Base-by-base conservation (phyloP, 2,329 filamentous ascomycete species). In the Lithohypha guttulata region DNA sequence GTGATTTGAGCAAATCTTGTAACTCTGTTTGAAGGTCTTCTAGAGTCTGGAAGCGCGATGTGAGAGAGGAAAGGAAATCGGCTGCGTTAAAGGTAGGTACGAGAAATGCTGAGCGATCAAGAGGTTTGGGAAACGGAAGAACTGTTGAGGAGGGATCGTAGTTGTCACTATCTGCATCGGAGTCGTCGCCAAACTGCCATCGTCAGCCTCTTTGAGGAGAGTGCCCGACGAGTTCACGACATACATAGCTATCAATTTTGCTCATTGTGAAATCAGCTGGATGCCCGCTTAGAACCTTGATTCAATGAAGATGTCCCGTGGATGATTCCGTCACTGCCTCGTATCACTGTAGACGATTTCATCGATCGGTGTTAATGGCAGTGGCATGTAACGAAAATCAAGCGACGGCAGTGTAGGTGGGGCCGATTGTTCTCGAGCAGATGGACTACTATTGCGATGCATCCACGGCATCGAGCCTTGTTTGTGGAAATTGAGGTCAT, bases 11-110 rank as follows among this genome's bases (percentile, higher is more conserved):
- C 37, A 93, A 73, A 42, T 86, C 76, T 30, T 87, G 79, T 11
- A 98, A 70, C 55, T 98, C 93, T 4, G 79, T 66, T 23, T 89
- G 84, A 21, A 98, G 69, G 59, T 98, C 91, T 57, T 94, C 87
- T 33, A 98, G 82, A 0, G 89, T 95, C 60, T 98, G 91, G 59
- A 98, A 91, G 1, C 91, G 81, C 56, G 91, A 79, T 14, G 78
- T 76, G 1, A 94, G 71, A 1, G 82, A 80, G 6, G 79, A 86
- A 61, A 98, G 79, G 59, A 95, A 98, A 2, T 67, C 66, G 2
- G 83, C 75, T 1, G 93, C 80, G 46, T 84, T 77, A 60, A 98
- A 98, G 49, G 77, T 61, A 3, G 76, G 71, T 2, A 74, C 65
- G 5, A 94, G 73, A 63, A 98, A 98, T 55, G 91, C 84, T 42